Evolutionary conservation across 129 eudicot species (phyloP).

Genomic region (Escallonia rubra): DNA sequence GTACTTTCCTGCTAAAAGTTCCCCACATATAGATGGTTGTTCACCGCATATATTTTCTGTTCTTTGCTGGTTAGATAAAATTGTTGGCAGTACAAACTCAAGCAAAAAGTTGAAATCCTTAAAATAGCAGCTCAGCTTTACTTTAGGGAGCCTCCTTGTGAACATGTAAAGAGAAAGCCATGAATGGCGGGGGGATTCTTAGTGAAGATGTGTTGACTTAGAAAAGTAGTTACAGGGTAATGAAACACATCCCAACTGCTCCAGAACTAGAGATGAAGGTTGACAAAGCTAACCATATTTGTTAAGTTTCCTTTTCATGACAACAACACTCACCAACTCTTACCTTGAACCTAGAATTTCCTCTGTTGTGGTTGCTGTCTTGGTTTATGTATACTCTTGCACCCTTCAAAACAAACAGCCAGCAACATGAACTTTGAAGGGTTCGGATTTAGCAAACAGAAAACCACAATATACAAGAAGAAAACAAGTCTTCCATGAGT

Average conservation of each 20-base stretch:
- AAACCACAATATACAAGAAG: not conserved
- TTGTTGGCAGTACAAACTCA: not conserved
- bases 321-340: conserved; percentile 48
- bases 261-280: conserved; percentile 45
- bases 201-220: conserved; percentile 12
- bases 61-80: not conserved
- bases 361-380: not conserved
- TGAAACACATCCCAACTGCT: conserved; percentile 50
- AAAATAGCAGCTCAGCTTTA: no score
- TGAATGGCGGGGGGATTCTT: conserved; percentile 2
- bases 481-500: conserved; percentile 15
- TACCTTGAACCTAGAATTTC: conserved; percentile 43
- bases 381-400: no score
- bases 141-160: not conserved
- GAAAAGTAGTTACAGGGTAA: conserved; percentile 34
- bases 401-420: no score
- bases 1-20: conserved; percentile 34
- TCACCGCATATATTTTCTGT: not conserved
- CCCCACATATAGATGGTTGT: conserved; percentile 25
- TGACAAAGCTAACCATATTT: conserved; percentile 41
- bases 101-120: no score
- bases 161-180: not conserved
- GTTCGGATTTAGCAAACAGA: no score
- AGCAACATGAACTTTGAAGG: no score
- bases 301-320: conserved; percentile 38